Evolutionary conservation across 257 asterid species (phyloP), one percentile per base, ranked within the genome.

Genomic region (Capsicum pubescens): DNA sequence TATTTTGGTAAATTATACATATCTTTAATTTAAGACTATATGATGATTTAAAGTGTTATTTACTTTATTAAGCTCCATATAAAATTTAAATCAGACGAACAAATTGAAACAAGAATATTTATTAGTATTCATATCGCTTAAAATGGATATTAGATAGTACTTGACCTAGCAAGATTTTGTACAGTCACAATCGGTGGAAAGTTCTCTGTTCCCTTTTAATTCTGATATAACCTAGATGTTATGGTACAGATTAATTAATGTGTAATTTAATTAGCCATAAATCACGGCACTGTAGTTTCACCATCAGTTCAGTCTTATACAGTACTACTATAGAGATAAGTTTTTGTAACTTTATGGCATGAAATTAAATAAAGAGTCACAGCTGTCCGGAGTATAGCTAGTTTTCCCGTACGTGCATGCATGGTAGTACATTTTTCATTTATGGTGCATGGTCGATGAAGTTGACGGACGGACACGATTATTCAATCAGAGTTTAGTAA

Each of bases 281-380:
- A 69, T 69, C 78, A 69, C 78, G 54, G 55, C 15, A 69, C 32
- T 16, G 16, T 17, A 39, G 78, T 69, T 42, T 68, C 50, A 36
- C 32, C 78, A 69, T 16, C 78, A 39, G 14, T 26, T 39, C 26
- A 69, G 32, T 69, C 77, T 44, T 26, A 26, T 26, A 9, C 17
- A 9, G 3, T 44, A 26, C 32, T 26, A 26, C 32, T 26, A 9
- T 9, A 44, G 9, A 69, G 13, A 69, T 7, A 42, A 0, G 35
- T 4, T 12, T 42, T 70, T 5, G 7, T 21, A 44, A 19, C 15
- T 72, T 72, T 10, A 50, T 48, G 42, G 5, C 61, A 7, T 74
- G 60, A 74, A 74, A 50, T 63, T 26, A 63, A 63, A 74, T 74
- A 48, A 50, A 74, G 12, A 48, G 80, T 74, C 60, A 74, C 42